Base-by-base conservation (phyloP, 495 filamentous ascomycete species). In the Neurospora tetraspora region DNA sequence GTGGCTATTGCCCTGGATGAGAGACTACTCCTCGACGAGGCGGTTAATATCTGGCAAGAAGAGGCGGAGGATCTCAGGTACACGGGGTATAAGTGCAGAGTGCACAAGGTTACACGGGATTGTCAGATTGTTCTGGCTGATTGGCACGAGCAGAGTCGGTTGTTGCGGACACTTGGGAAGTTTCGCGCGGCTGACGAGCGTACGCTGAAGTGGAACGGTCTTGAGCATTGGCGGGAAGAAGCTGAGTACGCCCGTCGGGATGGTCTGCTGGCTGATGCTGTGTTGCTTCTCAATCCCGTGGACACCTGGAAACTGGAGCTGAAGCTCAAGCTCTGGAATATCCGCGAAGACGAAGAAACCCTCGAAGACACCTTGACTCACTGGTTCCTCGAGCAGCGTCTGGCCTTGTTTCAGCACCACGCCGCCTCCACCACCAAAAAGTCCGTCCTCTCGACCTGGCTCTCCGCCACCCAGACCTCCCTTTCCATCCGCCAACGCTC, bases 11-110 rank as follows among this genome's bases (percentile, higher is more conserved):
- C 72, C 12, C 9, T 77, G 40, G 78, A 81, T 59, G 76, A 80
- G 43, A 71, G 78, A 31, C 73, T 80, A n/a, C 36, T 80, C 36
- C 76, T 79, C 45, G 74, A 79, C 68, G 78, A 79, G 71, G 76
- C 69, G 40, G 40, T 78, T 69, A 72, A 71, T 31, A 80, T 78
- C 70, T 81, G 79, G 79, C 74, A 69, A 11, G 79, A 81, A 68
- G 79, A 80, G 72, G 53, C 74, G 11, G 74, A 76, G 9, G 72
- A 73, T 11, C 71, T 77, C 10, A 75, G 75, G n/a, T 72, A 74
- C 38, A 70, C 71, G 18, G 72, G 75, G 9, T 70, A 75, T 37
- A 71, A 78, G 37, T 39, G 65, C 68, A 72, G 74, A 4, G 45
- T 76, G 18, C 70, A 76, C 39, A 69, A 42, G 36, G 18, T 78